Percentiles rank a stretch among this genome's conserved stretches.
Conservation (phyloP, 2,329 filamentous ascomycete species). For the Basipetospora chlamydospora region DNA sequence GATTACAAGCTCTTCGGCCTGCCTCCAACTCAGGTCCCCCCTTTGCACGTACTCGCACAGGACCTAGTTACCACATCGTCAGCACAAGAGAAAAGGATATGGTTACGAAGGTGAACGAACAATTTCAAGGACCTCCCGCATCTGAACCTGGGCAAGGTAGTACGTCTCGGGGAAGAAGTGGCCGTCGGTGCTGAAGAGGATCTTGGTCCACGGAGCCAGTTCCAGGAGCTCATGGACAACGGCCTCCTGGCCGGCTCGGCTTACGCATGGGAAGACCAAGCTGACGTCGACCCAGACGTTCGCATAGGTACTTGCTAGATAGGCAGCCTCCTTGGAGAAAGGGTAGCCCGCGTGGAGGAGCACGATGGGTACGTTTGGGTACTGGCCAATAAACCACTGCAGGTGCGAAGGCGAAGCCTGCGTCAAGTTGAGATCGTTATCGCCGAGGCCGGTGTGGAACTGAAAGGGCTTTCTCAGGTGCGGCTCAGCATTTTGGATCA, state of each 20-base stretch:
- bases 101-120: slow-evolving; percentile 25
- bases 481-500: slow-evolving; percentile 21
- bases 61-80: slow-evolving; percentile 27
- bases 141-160: slow-evolving; percentile 56
- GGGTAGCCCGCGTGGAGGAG: slow-evolving; percentile 72
- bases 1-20: slow-evolving; percentile 49
- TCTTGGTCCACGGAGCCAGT: slow-evolving; percentile 57
- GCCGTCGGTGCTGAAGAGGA: slow-evolving; percentile 69
- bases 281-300: slow-evolving; percentile 77
- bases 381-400: slow-evolving; percentile 56
- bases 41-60: slow-evolving; percentile 52
- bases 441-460: slow-evolving; percentile 71
- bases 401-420: slow-evolving; percentile 62
- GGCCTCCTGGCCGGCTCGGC: slow-evolving; percentile 57
- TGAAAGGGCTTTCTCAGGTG: slow-evolving; percentile 61
- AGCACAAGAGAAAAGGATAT: neutral
- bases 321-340: slow-evolving; percentile 63
- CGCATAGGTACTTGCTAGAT: slow-evolving; percentile 60
- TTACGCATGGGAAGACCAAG: slow-evolving; percentile 67
- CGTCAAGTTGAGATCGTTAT: slow-evolving; percentile 59
- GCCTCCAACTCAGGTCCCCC: slow-evolving; percentile 41
- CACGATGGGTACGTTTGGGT: slow-evolving; percentile 57
- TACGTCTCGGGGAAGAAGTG: slow-evolving; percentile 71
- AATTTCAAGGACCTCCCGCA: slow-evolving; percentile 53
- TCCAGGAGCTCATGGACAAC: slow-evolving; percentile 62